Conservation (phyloP, 805 yeast genomes). For the Ogataea methylovora region DNA sequence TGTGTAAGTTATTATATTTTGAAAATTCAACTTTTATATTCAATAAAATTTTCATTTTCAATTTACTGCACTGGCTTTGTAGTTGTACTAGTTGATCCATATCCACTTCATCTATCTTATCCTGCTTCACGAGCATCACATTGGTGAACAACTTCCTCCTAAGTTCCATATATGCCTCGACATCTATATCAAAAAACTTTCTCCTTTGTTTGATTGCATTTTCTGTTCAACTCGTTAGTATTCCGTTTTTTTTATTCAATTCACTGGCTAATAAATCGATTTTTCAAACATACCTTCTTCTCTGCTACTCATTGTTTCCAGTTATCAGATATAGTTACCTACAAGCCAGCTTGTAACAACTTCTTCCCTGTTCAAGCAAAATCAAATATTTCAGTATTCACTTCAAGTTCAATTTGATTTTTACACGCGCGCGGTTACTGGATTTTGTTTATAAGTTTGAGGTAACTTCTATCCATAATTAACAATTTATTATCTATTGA, state of each 20-base stretch:
- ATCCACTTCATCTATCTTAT: slow-evolving; percentile 7
- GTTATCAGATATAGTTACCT: too few relatives aligned
- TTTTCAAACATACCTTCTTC: slow-evolving; percentile 1
- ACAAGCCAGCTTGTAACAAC: too few relatives aligned
- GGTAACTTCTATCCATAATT: too few relatives aligned
- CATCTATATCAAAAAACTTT: slow-evolving; percentile 21
- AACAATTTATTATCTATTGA: too few relatives aligned
- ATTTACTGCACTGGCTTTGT: slow-evolving; percentile 7
- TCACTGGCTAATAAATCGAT: too few relatives aligned
- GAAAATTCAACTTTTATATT: slow-evolving; percentile 13
- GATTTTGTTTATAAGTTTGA: too few relatives aligned
- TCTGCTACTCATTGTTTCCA: background rate
- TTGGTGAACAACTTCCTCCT: slow-evolving; percentile 12
- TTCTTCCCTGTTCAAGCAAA: too few relatives aligned
- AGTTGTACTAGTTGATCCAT: slow-evolving; percentile 11
- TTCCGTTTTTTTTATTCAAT: too few relatives aligned
- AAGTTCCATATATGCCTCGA: slow-evolving; percentile 17
- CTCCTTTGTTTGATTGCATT: slow-evolving; percentile 21
- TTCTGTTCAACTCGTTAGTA: slow-evolving; percentile 1
- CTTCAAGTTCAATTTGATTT: too few relatives aligned
- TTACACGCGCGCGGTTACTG: too few relatives aligned
- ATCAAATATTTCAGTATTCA: too few relatives aligned
- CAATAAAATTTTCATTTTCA: slow-evolving; percentile 11
- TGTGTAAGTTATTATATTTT: slow-evolving; percentile 7
- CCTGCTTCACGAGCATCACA: slow-evolving; percentile 9